Percentiles rank a stretch among this genome's conserved stretches.
These are phyloP conservation scores for Ophiostoma fasciatum DNA, from an alignment of 2,329 filamentous ascomycete genomes.

Conservation along the genomic window DNA sequence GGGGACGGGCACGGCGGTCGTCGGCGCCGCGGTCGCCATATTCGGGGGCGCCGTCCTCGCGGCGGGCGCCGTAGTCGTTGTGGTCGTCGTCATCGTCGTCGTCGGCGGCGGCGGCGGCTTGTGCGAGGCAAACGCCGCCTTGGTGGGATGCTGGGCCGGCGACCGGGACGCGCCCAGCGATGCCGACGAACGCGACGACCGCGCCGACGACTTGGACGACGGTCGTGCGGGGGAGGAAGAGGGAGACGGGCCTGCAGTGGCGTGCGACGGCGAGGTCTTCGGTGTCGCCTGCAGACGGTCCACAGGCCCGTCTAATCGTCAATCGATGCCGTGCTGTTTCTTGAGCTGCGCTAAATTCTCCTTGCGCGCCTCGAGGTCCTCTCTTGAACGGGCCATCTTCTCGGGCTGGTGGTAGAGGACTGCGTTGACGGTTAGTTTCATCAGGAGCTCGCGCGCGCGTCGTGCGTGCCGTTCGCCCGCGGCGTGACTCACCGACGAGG, in stretches of 20 bases:
- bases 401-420: constrained; percentile 52
- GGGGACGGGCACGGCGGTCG: constrained; percentile 3
- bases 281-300: constrained; percentile 30
- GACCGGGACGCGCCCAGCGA: too few species aligned
- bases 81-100: too few species aligned
- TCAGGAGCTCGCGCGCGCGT: too few species aligned
- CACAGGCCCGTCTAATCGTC: constrained; percentile 62
- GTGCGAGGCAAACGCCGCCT: too few species aligned
- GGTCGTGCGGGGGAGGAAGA: constrained; percentile 14
- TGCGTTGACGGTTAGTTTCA: constrained; percentile 18
- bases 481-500: constrained; percentile 78
- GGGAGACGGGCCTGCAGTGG: constrained; percentile 48
- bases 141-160: too few species aligned
- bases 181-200: too few species aligned
- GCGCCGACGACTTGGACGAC: constrained; percentile 20
- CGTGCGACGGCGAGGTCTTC: constrained; percentile 15
- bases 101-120: background rate
- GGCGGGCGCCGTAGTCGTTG: too few species aligned
- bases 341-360: constrained; percentile 98
- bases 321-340: constrained; percentile 96
- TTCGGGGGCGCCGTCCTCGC: too few species aligned
- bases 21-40: constrained; percentile 1
- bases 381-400: constrained; percentile 67
- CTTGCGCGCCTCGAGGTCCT: constrained; percentile 84
- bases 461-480: too few species aligned